A percentile compares a stretch with the other conserved stretches of the same genome.
Conservation (phyloP, 441 rosid species). For the Brassica balearica region DNA sequence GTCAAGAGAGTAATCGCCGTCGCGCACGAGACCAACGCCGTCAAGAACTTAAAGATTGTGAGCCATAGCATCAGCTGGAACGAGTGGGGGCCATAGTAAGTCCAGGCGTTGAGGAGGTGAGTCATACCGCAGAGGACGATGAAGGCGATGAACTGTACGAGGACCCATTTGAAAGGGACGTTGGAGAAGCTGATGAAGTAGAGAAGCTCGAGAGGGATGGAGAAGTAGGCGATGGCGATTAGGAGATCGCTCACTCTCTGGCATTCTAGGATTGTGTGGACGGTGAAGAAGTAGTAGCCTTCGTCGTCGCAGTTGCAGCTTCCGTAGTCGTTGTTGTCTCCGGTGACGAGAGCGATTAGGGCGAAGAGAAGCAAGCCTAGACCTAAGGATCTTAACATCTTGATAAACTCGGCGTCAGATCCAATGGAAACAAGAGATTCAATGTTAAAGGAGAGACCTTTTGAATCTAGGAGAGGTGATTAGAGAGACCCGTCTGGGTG, state of each 20-base stretch:
- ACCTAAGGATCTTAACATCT: constrained; percentile 61
- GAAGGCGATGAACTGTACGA: constrained; percentile 66
- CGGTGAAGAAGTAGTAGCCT: constrained; percentile 51
- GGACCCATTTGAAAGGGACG: constrained; percentile 85
- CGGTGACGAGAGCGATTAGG: constrained; percentile 48
- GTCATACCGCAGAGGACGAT: constrained; percentile 82
- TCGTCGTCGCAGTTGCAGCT: constrained; percentile 78
- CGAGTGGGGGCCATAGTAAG: constrained; percentile 76
- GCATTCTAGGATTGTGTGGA: constrained; percentile 63
- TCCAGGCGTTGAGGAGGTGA: constrained; percentile 72
- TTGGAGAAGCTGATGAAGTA: constrained; percentile 76
- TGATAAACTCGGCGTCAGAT: constrained; percentile 15
- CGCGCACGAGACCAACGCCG: constrained; percentile 75
- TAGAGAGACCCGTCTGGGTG: constrained; percentile 31
- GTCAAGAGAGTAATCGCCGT: constrained; percentile 75
- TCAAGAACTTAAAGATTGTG: constrained; percentile 66
- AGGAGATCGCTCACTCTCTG: constrained; percentile 79
- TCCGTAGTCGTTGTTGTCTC: constrained; percentile 48
- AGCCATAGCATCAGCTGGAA: constrained; percentile 72
- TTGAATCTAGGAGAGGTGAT: constrained; percentile 23
- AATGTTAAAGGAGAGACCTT: constrained; percentile 37
- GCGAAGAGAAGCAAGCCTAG: constrained; percentile 51
- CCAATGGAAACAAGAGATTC: constrained; percentile 37
- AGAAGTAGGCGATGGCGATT: constrained; percentile 76
- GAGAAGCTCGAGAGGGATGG: constrained; percentile 80